These are phyloP conservation scores for Paxillus rubicundulus DNA, from an alignment of 768 basidiomycete species.

Conservation along the genomic window DNA sequence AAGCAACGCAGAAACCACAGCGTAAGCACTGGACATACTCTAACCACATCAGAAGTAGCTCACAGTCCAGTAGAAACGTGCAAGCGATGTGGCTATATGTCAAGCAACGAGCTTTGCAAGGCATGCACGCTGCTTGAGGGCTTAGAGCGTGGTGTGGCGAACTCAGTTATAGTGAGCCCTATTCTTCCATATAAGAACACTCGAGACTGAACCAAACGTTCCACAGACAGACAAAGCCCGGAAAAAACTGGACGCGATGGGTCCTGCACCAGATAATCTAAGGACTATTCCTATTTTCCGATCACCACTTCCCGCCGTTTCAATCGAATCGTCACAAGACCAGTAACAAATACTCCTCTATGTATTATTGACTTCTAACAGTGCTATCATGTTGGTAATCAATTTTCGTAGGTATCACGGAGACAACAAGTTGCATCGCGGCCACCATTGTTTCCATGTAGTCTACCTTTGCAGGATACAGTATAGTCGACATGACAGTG, in stretches of 20 bases:
- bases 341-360: background rate
- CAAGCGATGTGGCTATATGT: conserved; percentile 90
- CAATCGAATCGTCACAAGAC: conserved; percentile 35
- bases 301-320: conserved; percentile 39
- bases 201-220: conserved; percentile 7
- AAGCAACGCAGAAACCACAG: conserved; percentile 76
- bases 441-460: conserved; percentile 3
- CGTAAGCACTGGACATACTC: conserved; percentile 49
- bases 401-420: background rate
- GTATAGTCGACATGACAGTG: background rate
- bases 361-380: too few relatives aligned
- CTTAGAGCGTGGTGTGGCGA: conserved; percentile 78
- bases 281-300: conserved; percentile 76
- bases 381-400: background rate
- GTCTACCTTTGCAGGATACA: background rate
- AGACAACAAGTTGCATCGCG: background rate
- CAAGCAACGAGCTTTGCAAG: conserved; percentile 95
- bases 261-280: conserved; percentile 61
- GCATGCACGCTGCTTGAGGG: conserved; percentile 91
- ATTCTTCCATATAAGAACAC: background rate
- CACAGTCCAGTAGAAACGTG: conserved; percentile 67
- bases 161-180: conserved; percentile 55
- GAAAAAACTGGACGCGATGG: conserved; percentile 58
- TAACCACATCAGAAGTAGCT: background rate
- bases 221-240: conserved; percentile 65